Percentiles rank a stretch among this genome's conserved stretches.
phyloP scores from a whole-genome alignment of 2,329 filamentous ascomycete species.

The Niveomyces coronatus region DNA sequence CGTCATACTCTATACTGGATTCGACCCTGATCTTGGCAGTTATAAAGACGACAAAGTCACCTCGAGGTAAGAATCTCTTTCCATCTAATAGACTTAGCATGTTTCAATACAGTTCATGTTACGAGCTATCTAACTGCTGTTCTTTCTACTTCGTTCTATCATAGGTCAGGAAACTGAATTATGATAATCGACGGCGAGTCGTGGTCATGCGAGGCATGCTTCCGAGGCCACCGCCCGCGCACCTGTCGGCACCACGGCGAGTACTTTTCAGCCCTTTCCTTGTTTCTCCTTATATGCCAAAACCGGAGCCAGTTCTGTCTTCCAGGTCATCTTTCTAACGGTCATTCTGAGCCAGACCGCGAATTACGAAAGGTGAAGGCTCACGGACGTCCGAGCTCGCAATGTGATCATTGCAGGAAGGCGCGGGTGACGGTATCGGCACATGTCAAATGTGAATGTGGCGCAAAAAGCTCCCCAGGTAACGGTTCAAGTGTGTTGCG shows the following conservation, averaged over 20 bases:
- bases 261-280: conserved; percentile 15
- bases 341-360: conserved; percentile 2
- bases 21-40: no score
- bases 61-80: no score
- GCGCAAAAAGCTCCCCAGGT: conserved; percentile 36
- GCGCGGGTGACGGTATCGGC: conserved; percentile 7
- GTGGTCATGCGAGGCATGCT: conserved; percentile 8
- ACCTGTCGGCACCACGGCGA: conserved; percentile 8
- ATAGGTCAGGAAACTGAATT: neutral
- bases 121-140: no score
- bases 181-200: conserved; percentile 10
- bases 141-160: no score
- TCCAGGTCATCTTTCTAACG: neutral
- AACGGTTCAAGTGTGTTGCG: no score
- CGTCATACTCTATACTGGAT: no score
- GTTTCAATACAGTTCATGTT: no score
- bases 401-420: conserved; percentile 9
- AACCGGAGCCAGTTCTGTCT: no score
- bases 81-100: no score
- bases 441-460: conserved; percentile 40
- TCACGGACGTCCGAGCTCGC: conserved; percentile 7
- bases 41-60: no score
- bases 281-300: neutral
- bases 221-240: conserved; percentile 8
- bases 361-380: conserved; percentile 6